These are phyloP conservation scores for Metroxylon sagu DNA, from an alignment of 176 grass and related monocot genomes.

Conservation along the genomic window DNA sequence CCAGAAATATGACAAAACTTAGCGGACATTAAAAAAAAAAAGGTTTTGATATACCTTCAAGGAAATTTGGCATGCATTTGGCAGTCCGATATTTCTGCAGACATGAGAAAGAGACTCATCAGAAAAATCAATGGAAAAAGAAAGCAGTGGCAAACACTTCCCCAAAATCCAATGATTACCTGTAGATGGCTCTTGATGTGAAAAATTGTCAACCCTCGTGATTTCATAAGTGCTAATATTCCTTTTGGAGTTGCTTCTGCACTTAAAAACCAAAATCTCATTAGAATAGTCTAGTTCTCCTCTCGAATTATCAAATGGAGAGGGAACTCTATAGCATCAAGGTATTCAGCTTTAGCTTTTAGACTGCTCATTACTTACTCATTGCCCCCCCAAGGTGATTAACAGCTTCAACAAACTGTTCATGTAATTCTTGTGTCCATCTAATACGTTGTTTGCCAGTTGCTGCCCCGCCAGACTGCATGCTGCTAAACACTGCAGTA, in stretches of 20 bases:
- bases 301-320: no score
- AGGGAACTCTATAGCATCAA: no score
- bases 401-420: constrained; percentile 9
- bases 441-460: constrained; percentile 5
- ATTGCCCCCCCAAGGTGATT: constrained; percentile 6
- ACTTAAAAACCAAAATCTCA: neutral
- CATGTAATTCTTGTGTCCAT: constrained; percentile 13
- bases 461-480: neutral
- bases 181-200: constrained; percentile 11
- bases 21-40: no score
- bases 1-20: no score
- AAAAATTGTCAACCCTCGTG: constrained; percentile 6
- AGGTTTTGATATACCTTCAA: neutral
- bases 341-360: no score
- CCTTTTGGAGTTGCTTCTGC: constrained; percentile 18
- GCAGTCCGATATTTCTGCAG: constrained; percentile 12
- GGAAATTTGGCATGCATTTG: neutral
- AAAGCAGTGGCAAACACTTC: neutral
- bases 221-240: constrained; percentile 14
- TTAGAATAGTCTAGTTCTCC: neutral
- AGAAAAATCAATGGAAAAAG: neutral
- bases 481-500: neutral
- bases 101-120: neutral
- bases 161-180: neutral
- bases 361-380: neutral